Conservation (phyloP, 306 rosid species). For the Prosopis cineraria region DNA sequence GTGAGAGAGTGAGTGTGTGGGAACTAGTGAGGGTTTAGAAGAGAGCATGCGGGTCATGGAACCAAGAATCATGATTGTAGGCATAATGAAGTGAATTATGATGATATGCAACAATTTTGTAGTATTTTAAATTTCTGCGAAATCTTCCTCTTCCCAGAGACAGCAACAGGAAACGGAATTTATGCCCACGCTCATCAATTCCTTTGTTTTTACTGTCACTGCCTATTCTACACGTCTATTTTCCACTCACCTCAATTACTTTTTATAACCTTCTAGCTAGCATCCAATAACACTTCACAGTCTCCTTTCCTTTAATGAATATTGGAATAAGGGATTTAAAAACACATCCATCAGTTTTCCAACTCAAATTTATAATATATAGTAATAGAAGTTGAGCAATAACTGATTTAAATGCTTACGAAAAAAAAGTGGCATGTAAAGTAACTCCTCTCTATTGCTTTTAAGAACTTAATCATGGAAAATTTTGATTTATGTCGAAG, state of each 20-base stretch:
- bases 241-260: conserved; percentile 44
- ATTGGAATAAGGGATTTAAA: conserved; percentile 32
- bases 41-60: conserved; percentile 95
- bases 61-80: conserved; percentile 83
- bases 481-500: neutral
- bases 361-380: conserved; percentile 10
- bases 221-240: conserved; percentile 30
- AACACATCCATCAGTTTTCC: conserved; percentile 34
- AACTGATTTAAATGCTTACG: conserved; percentile 28
- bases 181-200: conserved; percentile 51
- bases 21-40: conserved; percentile 37
- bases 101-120: conserved; percentile 47
- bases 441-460: neutral
- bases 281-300: conserved; percentile 8
- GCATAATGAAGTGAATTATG: conserved; percentile 71
- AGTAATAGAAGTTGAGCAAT: conserved; percentile 23
- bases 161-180: conserved; percentile 47
- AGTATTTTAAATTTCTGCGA: conserved; percentile 40
- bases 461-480: neutral
- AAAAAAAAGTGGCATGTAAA: conserved; percentile 6
- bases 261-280: conserved; percentile 28
- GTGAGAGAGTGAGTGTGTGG: conserved; percentile 29
- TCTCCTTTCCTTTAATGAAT: conserved; percentile 33
- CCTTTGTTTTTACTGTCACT: conserved; percentile 26
- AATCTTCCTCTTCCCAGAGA: conserved; percentile 46